phyloP scores from a whole-genome alignment of 2,329 filamentous ascomycete species.

The Trichocomaceae sp. region DNA sequence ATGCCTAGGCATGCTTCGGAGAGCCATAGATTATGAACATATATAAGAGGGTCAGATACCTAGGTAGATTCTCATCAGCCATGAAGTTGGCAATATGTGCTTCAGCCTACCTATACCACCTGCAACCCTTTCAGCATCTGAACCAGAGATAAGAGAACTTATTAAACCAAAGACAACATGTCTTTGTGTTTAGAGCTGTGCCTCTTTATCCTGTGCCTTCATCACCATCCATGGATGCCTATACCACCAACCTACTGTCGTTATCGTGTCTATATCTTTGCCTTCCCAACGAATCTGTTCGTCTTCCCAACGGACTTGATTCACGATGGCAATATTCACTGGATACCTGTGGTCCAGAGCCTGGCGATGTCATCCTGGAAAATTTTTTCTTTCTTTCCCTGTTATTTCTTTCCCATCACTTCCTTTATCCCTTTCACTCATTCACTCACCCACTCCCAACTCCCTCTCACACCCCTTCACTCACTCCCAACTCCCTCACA shows the following conservation, averaged over 20 bases:
- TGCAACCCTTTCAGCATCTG: neutral
- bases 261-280: too few species aligned
- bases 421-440: neutral
- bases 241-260: neutral
- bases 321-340: neutral
- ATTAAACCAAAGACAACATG: neutral
- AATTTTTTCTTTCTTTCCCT: neutral
- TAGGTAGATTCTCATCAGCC: too few species aligned
- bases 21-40: too few species aligned
- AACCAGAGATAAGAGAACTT: neutral
- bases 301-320: neutral
- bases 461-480: neutral
- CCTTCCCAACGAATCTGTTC: neutral
- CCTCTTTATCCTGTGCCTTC: too few species aligned
- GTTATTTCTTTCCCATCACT: neutral
- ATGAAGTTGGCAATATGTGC: too few species aligned
- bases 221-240: too few species aligned
- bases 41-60: too few species aligned
- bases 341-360: neutral
- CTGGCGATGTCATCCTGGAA: neutral
- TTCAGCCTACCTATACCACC: too few species aligned
- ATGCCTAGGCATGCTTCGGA: too few species aligned
- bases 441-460: neutral
- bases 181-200: neutral
- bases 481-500: neutral